Conservation (phyloP, 148 eudicot genomes). For the Cornus controversa region DNA sequence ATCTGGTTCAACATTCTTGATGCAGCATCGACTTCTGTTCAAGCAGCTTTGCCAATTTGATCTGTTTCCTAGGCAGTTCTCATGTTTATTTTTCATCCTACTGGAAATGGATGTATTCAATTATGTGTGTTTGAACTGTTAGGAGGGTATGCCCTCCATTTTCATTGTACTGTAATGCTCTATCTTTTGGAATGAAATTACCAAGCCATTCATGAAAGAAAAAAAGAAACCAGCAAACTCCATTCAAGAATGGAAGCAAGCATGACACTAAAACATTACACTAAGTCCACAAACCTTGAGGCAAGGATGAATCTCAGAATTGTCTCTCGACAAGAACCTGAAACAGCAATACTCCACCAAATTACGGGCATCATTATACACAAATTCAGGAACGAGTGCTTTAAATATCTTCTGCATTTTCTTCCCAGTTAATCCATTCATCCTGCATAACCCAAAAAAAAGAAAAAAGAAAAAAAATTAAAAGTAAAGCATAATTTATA, state of each 20-base stretch:
- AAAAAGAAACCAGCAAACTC: no score
- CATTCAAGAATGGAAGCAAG: neutral
- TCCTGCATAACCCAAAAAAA: slow-evolving; percentile 49
- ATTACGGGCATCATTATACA: slow-evolving; percentile 65
- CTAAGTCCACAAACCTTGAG: slow-evolving; percentile 59
- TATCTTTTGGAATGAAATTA: no score
- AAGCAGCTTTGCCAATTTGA: no score
- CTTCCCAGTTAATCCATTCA: slow-evolving; percentile 85
- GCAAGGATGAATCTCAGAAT: slow-evolving; percentile 73
- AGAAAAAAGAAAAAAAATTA: neutral
- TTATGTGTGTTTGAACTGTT: no score
- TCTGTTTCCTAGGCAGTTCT: no score
- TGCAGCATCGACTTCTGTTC: no score
- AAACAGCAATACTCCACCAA: slow-evolving; percentile 92
- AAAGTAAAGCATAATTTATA: neutral
- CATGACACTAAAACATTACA: slow-evolving; percentile 5
- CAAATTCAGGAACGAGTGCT: slow-evolving; percentile 68
- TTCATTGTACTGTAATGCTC: no score
- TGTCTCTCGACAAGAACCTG: slow-evolving; percentile 83
- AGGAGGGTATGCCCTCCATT: no score
- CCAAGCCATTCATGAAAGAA: no score
- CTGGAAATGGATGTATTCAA: no score
- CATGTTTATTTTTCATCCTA: no score
- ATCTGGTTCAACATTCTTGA: no score
- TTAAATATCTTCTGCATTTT: slow-evolving; percentile 82